A percentile compares a stretch with the other conserved stretches of the same genome.
Evolutionary conservation across 23 red algal genomes (phyloP).

Genomic region (Gracilaria gracilis): DNA sequence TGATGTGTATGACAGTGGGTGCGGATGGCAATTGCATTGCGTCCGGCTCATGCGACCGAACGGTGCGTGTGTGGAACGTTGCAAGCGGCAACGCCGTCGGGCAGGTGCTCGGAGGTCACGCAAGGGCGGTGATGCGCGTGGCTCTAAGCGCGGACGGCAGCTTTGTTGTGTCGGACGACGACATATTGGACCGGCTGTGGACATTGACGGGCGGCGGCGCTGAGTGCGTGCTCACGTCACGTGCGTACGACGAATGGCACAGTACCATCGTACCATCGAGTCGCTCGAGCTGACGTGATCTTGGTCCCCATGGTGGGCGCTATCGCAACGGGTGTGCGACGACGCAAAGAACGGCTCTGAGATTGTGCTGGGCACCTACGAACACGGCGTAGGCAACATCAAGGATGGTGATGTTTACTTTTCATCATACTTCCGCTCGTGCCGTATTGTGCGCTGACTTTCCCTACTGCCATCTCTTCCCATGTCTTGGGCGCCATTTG

Average conservation of each 20-base stretch:
- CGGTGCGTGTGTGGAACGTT: background rate
- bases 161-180: too few species aligned
- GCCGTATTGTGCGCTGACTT: slow-evolving; percentile 3
- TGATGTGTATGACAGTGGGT: too few species aligned
- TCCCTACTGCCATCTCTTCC: too few species aligned
- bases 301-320: background rate
- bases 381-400: background rate
- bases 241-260: too few species aligned
- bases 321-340: background rate
- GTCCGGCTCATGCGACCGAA: too few species aligned
- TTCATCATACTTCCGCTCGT: background rate
- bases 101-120: background rate
- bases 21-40: too few species aligned
- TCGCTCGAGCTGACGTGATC: too few species aligned
- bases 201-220: too few species aligned
- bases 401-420: background rate
- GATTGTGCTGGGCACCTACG: slow-evolving; percentile 12
- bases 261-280: too few species aligned
- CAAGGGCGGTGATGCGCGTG: background rate
- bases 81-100: background rate
- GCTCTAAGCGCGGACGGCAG: background rate
- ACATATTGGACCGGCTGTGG: too few species aligned
- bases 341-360: background rate
- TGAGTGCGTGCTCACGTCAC: too few species aligned
- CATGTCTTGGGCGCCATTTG: too few species aligned